Evolutionary conservation across 495 filamentous ascomycete genomes (phyloP).

Genomic region (Aspergillus bridgeri): DNA sequence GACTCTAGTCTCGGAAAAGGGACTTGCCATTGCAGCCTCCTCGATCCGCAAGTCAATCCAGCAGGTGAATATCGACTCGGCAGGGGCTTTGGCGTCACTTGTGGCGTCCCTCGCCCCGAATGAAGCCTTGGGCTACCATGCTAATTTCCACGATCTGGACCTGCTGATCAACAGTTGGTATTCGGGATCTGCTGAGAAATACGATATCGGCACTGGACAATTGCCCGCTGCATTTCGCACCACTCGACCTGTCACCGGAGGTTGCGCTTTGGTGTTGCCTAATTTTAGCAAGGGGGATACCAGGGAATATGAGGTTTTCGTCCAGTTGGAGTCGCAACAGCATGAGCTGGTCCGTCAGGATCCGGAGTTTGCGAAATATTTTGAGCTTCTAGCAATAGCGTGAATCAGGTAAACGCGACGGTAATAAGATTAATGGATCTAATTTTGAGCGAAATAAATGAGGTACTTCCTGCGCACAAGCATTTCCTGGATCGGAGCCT

Average conservation of each 20-base stretch:
- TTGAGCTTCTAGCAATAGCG: constrained; percentile 16
- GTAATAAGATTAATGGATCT: too few relatives aligned
- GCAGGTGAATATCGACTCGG: not conserved
- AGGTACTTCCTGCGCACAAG: too few relatives aligned
- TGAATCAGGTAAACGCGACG: not conserved
- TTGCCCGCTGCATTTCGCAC: constrained; percentile 16
- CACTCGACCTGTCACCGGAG: constrained; percentile 10
- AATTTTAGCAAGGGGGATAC: constrained; percentile 15
- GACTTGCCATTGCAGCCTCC: constrained; percentile 17
- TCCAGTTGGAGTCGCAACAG: constrained; percentile 17
- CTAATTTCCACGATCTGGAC: constrained; percentile 24
- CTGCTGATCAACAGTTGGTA: constrained; percentile 25
- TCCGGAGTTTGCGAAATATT: constrained; percentile 22
- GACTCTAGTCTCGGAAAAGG: constrained; percentile 8
- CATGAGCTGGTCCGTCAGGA: constrained; percentile 18
- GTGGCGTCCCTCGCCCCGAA: constrained; percentile 16
- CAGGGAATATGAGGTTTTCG: constrained; percentile 19
- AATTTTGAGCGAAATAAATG: too few relatives aligned
- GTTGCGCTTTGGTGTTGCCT: constrained; percentile 19
- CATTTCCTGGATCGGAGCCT: too few relatives aligned
- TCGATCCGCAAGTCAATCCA: constrained; percentile 21
- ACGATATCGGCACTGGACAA: constrained; percentile 18
- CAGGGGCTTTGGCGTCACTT: constrained; percentile 6
- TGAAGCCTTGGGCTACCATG: constrained; percentile 15
- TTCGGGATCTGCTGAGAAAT: constrained; percentile 20